Evolutionary conservation across 1,284 basidiomycete species (phyloP).

Genomic region (Microstroma glucosiphilum): DNA sequence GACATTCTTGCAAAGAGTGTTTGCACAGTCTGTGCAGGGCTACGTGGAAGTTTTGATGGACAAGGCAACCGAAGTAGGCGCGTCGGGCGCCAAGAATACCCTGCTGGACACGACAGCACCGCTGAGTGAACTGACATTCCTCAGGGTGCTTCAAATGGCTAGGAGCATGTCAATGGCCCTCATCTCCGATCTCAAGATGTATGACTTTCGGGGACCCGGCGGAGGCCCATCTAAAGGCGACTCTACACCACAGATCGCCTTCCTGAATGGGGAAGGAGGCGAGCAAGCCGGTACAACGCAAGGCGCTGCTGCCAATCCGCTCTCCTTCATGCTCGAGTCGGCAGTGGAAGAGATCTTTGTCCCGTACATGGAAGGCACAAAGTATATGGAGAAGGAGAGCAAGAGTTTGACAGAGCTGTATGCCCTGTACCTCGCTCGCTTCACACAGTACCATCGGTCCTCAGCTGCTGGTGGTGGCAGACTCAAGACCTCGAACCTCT

Average conservation of each 20-base stretch:
- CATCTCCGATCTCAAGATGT: slow-evolving; percentile 85
- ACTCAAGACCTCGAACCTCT: slow-evolving; percentile 14
- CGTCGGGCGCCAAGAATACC: slow-evolving; percentile 12
- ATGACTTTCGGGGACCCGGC: slow-evolving; percentile 63
- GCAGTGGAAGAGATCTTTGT: slow-evolving; percentile 94
- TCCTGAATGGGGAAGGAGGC: slow-evolving; percentile 14
- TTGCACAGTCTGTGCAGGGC: slow-evolving; percentile 71
- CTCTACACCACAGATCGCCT: background rate
- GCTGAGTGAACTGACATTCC: slow-evolving; percentile 62
- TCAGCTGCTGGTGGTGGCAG: slow-evolving; percentile 65
- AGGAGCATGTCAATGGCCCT: slow-evolving; percentile 72
- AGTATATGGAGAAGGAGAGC: slow-evolving; percentile 87
- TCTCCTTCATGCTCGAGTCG: slow-evolving; percentile 73
- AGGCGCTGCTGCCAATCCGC: background rate
- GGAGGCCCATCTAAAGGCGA: background rate
- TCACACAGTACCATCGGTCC: slow-evolving; percentile 70
- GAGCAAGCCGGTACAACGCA: slow-evolving; percentile 13
- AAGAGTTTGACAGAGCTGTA: slow-evolving; percentile 80
- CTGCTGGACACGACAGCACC: background rate
- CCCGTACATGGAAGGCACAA: slow-evolving; percentile 76
- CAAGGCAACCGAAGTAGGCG: slow-evolving; percentile 34
- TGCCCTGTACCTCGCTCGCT: slow-evolving; percentile 65
- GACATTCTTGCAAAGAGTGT: slow-evolving; percentile 93
- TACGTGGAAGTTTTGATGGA: slow-evolving; percentile 49
- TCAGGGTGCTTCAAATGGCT: slow-evolving; percentile 82